Conservation (phyloP, 2,329 filamentous ascomycete species). For the Xylariaceae sp. region DNA sequence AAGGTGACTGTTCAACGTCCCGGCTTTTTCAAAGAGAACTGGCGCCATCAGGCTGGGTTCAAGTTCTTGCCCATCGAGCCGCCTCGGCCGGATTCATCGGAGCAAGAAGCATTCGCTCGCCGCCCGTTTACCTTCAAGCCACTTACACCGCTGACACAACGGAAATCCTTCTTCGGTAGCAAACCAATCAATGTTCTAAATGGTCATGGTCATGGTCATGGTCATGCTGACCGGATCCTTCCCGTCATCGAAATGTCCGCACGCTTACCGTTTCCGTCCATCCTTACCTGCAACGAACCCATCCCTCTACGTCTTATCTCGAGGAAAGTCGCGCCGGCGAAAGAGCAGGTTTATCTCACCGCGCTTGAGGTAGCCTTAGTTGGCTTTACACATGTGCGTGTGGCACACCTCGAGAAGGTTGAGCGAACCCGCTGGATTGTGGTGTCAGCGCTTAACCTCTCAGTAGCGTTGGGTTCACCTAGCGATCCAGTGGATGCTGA, state of each 20-base stretch:
- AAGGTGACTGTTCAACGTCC: constrained; percentile 94
- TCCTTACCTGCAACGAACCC: constrained; percentile 83
- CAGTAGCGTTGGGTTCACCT: constrained; percentile 61
- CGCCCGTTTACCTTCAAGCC: constrained; percentile 57
- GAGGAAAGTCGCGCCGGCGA: constrained; percentile 65
- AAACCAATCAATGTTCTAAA: constrained; percentile 20
- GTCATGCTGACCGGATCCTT: constrained; percentile 37
- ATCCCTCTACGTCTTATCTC: constrained; percentile 75
- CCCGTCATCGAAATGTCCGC: constrained; percentile 73
- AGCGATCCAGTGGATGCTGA: constrained; percentile 57
- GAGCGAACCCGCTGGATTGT: constrained; percentile 74
- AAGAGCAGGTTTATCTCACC: constrained; percentile 67
- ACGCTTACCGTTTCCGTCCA: constrained; percentile 76
- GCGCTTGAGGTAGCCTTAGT: constrained; percentile 78
- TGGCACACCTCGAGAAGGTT: constrained; percentile 65
- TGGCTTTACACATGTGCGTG: constrained; percentile 71
- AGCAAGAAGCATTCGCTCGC: constrained; percentile 78
- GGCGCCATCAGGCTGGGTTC: constrained; percentile 62
- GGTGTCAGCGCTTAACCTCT: constrained; percentile 63
- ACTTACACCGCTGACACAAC: constrained; percentile 34
- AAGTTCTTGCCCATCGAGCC: constrained; percentile 92
- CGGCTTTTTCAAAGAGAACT: constrained; percentile 84
- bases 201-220: constrained; percentile 21
- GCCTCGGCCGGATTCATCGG: constrained; percentile 60
- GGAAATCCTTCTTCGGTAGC: constrained; percentile 54